Evolutionary conservation across 2,329 filamentous ascomycete genomes (phyloP).

Genomic region (Stenocarpella maydis): DNA sequence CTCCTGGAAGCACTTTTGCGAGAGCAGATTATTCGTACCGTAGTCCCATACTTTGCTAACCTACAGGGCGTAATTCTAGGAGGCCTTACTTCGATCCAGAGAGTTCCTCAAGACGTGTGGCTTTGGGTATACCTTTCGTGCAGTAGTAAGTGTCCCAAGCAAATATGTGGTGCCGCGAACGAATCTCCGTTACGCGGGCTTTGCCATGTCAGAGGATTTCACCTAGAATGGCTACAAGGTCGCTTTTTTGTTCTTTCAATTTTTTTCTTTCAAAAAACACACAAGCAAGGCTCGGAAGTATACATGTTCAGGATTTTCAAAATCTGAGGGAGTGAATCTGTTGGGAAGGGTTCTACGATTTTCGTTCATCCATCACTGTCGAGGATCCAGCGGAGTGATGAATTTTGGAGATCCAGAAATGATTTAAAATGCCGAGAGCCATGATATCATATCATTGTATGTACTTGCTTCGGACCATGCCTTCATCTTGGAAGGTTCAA

Average conservation of each 20-base stretch:
- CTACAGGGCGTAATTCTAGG: slow-evolving; percentile 25
- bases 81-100: slow-evolving; percentile 61
- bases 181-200: too few relatives aligned
- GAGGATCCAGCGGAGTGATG: too few relatives aligned
- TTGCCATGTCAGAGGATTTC: too few relatives aligned
- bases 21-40: too few relatives aligned
- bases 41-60: background rate
- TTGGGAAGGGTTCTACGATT: background rate
- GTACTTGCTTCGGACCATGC: too few relatives aligned
- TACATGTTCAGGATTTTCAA: background rate
- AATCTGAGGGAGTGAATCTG: background rate
- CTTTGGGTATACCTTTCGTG: slow-evolving; percentile 39
- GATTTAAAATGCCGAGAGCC: too few relatives aligned
- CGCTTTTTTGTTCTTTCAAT: background rate
- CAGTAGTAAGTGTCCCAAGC: background rate
- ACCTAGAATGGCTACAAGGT: background rate
- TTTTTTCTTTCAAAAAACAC: too few relatives aligned
- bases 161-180: background rate
- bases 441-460: too few relatives aligned
- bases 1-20: background rate
- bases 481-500: too few relatives aligned
- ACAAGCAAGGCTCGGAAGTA: background rate
- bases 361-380: too few relatives aligned
- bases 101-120: slow-evolving; percentile 55
- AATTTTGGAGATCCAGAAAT: too few relatives aligned